Percentiles rank a stretch among this genome's conserved stretches.
Evolutionary conservation across 2,329 filamentous ascomycete genomes (phyloP).

Genomic region (Balansia obtecta): DNA sequence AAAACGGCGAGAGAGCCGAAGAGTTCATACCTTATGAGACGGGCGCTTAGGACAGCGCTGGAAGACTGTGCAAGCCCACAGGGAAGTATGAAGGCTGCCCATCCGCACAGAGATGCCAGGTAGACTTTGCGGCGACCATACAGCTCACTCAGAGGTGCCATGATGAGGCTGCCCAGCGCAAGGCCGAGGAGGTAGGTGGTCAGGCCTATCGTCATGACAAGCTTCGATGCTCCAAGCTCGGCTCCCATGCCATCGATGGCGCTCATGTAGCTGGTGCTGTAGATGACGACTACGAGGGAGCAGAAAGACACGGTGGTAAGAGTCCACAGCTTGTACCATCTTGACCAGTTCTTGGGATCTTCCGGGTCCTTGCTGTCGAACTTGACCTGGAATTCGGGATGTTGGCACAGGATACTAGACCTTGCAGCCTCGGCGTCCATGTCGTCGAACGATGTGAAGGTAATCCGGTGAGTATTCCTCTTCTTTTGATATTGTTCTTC

Average conservation of each 20-base stretch:
- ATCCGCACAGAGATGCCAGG: slow-evolving; percentile 49
- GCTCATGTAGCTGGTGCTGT: slow-evolving; percentile 68
- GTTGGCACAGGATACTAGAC: neutral
- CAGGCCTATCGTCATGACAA: slow-evolving; percentile 57
- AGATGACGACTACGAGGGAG: slow-evolving; percentile 45
- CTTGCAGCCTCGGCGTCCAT: neutral
- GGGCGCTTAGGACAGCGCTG: slow-evolving; percentile 52
- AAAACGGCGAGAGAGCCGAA: neutral
- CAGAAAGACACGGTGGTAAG: slow-evolving; percentile 32
- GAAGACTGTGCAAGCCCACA: slow-evolving; percentile 58
- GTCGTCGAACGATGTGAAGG: neutral
- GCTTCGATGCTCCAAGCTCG: slow-evolving; percentile 49
- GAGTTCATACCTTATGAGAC: slow-evolving; percentile 54
- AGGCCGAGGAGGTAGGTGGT: slow-evolving; percentile 69
- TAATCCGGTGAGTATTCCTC: too few relatives aligned
- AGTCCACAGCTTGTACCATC: slow-evolving; percentile 31
- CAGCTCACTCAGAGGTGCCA: slow-evolving; percentile 63
- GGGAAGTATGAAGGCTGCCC: slow-evolving; percentile 58
- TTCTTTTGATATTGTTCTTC: too few relatives aligned
- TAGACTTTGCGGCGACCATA: slow-evolving; percentile 58
- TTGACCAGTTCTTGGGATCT: slow-evolving; percentile 58
- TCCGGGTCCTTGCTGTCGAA: slow-evolving; percentile 53
- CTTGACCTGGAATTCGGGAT: slow-evolving; percentile 57
- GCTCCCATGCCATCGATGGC: slow-evolving; percentile 54
- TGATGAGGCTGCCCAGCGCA: slow-evolving; percentile 55